Base-by-base conservation (phyloP, 345 rosid genomes). In the Bruguiera sexangula region DNA sequence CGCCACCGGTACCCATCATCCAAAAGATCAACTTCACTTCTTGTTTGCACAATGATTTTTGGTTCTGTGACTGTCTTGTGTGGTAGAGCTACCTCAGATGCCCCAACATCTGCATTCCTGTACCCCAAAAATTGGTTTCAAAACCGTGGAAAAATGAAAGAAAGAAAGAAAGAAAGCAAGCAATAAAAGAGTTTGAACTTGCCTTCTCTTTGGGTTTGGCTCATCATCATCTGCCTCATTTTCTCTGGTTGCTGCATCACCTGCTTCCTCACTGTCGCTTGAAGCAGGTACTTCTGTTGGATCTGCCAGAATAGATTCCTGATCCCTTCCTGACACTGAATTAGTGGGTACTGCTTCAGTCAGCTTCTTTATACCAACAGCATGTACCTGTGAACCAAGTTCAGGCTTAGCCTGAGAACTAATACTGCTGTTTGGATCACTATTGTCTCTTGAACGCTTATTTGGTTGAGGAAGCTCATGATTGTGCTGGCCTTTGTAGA, bases 1-100 rank as follows among this genome's bases (percentile, higher is more conserved):
- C 99, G 97, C 99, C 97, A 95, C 70, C 88, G 87, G 73, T 87
- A 95, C 65, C 99, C 99, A 85, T 95, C 99, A 72, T 95, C 97
- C 34, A 95, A 79, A 72, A 95, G 96, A 81, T 95, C 99, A 39
- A 95, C 96, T 84, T 92, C 96, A 82, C 99, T 95, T 86, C 91
- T 88, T 29, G 99, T 95, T 82, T 95, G 99, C 66, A 95, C 87
- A 21, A 92, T 82, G 62, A 95, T 87, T 87, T 88, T 95, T 1
- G 97, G 81, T 67, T 95, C 99, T 6, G 93, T 81, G 74, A 92
- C 88, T 4, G 95, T 78, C 80, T 85, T 84, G 69, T 88, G 96
- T 32, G 91, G 82, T 76, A 82, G 74, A 43, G 87, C 80, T 32
- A 68, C 84, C 61, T 82, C 81, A 26, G 80, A 58, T 67, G 78